Conservation (phyloP, 1,284 basidiomycete species). For the Leccinum huronense region DNA sequence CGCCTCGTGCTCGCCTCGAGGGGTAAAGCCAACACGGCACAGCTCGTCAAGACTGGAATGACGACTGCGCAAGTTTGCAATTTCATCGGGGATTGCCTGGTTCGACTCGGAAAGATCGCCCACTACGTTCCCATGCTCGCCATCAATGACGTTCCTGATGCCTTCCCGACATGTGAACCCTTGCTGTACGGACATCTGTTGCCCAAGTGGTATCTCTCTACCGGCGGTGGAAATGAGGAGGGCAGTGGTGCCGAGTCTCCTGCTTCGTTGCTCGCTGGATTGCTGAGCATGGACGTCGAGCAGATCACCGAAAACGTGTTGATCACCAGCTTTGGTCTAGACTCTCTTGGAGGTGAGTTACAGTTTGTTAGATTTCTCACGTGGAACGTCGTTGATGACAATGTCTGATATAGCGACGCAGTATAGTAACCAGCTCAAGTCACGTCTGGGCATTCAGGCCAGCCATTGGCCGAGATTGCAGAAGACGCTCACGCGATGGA, state of each 20-base stretch:
- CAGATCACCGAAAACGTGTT: constrained; percentile 31
- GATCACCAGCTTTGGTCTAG: constrained; percentile 34
- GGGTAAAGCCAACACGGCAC: constrained; percentile 32
- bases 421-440: constrained; percentile 32
- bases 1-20: constrained; percentile 29
- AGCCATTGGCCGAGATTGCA: constrained; percentile 42
- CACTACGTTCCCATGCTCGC: constrained; percentile 35
- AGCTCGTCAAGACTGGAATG: constrained; percentile 34
- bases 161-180: constrained; percentile 29
- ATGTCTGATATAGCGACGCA: constrained; percentile 16
- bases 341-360: constrained; percentile 32
- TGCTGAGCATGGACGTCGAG: constrained; percentile 28
- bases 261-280: constrained; percentile 26
- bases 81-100: constrained; percentile 32
- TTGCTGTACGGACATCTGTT: constrained; percentile 28
- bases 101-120: constrained; percentile 25
- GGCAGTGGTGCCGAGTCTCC: constrained; percentile 22
- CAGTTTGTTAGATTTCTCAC: background rate
- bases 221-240: constrained; percentile 14
- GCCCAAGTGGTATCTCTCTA: constrained; percentile 24
- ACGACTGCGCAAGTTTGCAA: constrained; percentile 34
- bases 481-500: constrained; percentile 48
- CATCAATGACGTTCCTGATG: constrained; percentile 25
- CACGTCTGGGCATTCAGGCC: constrained; percentile 29
- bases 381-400: background rate